Conservation (phyloP, 2,329 filamentous ascomycete genomes). For the Rhinocladiella similis region DNA sequence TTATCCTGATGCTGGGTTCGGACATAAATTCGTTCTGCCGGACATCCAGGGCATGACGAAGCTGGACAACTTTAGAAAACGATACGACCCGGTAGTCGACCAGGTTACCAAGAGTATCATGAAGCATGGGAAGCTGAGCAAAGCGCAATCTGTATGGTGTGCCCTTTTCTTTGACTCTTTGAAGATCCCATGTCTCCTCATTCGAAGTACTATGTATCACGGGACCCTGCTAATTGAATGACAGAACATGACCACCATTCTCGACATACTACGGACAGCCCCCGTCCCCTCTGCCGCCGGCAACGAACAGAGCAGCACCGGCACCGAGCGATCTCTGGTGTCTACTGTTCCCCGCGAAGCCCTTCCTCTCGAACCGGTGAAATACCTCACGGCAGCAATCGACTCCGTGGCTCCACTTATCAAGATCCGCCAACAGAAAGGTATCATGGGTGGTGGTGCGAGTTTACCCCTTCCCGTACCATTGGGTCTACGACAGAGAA, state of each 20-base stretch:
- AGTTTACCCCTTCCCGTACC: slow-evolving; percentile 81
- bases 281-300: slow-evolving; percentile 71
- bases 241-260: slow-evolving; percentile 80
- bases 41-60: slow-evolving; percentile 59
- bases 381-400: slow-evolving; percentile 86
- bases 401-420: slow-evolving; percentile 91
- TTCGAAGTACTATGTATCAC: too few species aligned
- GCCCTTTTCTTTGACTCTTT: not conserved
- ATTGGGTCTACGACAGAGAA: slow-evolving; percentile 70
- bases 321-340: slow-evolving; percentile 39
- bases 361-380: slow-evolving; percentile 83
- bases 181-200: too few species aligned
- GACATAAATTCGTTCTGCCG: slow-evolving; percentile 79
- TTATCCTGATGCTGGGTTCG: slow-evolving; percentile 40
- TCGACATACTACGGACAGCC: slow-evolving; percentile 80
- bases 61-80: slow-evolving; percentile 67
- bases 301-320: not conserved
- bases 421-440: slow-evolving; percentile 72
- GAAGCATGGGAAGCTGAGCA: slow-evolving; percentile 84
- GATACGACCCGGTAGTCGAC: slow-evolving; percentile 81
- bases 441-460: slow-evolving; percentile 81
- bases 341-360: slow-evolving; percentile 74
- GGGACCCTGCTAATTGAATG: not conserved
- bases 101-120: slow-evolving; percentile 92
- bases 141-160: slow-evolving; percentile 74